Conservation (phyloP, 2,329 filamentous ascomycete species). For the Apiospora arundinis region DNA sequence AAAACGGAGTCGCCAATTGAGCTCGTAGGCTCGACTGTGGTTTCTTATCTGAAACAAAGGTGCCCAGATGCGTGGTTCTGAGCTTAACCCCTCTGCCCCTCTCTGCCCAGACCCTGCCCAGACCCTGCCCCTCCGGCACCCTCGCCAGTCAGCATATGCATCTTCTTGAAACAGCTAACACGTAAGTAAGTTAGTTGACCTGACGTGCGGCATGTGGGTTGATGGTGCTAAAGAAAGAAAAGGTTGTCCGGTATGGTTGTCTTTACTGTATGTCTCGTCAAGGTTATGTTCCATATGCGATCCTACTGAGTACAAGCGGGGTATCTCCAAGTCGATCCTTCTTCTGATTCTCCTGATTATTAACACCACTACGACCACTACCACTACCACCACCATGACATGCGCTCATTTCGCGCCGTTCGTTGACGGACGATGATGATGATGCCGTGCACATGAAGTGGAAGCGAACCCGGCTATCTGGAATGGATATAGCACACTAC, state of each 20-base stretch:
- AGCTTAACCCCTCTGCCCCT: not conserved
- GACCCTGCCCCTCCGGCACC: not conserved
- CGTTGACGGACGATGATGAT: not conserved
- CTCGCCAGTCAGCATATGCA: not conserved
- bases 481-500: not conserved
- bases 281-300: conserved; percentile 1
- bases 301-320: not conserved
- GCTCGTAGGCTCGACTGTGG: not conserved
- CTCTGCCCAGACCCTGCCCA: too few species aligned
- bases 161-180: conserved; percentile 14
- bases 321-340: not conserved
- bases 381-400: not conserved
- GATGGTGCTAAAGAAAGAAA: not conserved
- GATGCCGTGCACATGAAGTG: too few species aligned
- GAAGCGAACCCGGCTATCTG: not conserved
- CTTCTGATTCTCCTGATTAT: not conserved
- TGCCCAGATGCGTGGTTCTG: conserved; percentile 14
- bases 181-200: not conserved
- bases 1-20: conserved; percentile 10
- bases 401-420: not conserved
- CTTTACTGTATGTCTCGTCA: not conserved
- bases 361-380: too few species aligned
- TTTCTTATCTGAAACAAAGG: conserved; percentile 18
- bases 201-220: not conserved
- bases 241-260: not conserved